phyloP scores from a whole-genome alignment of 495 filamentous ascomycete genomes.

The Parathielavia appendiculata region DNA sequence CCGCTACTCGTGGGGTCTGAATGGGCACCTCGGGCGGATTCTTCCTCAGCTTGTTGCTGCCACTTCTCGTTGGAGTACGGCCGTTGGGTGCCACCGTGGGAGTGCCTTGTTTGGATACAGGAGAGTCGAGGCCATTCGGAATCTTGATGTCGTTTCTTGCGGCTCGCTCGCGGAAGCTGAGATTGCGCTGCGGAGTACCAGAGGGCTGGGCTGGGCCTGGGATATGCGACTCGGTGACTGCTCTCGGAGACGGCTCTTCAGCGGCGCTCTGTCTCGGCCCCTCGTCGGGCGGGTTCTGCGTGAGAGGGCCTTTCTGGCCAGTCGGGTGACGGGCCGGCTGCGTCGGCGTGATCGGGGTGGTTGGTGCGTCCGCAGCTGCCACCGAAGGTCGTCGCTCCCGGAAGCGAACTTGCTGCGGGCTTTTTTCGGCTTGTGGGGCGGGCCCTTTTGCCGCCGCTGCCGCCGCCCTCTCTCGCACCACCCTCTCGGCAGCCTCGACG shows the following conservation, averaged over 20 bases:
- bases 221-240: conserved; percentile 30
- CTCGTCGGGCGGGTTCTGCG: conserved; percentile 37
- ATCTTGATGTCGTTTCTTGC: conserved; percentile 35
- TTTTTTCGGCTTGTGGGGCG: conserved; percentile 17
- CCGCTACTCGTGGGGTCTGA: neutral
- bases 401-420: conserved; percentile 26
- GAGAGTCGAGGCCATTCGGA: conserved; percentile 26
- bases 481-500: conserved; percentile 67
- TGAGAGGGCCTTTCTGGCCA: conserved; percentile 29
- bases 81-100: conserved; percentile 27
- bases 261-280: conserved; percentile 25
- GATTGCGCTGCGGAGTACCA: conserved; percentile 41
- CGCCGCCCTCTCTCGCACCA: conserved; percentile 45
- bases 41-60: conserved; percentile 47
- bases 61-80: conserved; percentile 33
- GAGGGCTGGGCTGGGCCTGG: conserved; percentile 22
- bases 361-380: conserved; percentile 14
- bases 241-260: conserved; percentile 26
- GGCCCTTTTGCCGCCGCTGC: conserved; percentile 14
- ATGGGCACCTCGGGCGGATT: conserved; percentile 29
- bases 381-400: conserved; percentile 18
- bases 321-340: conserved; percentile 13
- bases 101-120: conserved; percentile 19
- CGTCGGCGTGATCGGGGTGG: conserved; percentile 20
- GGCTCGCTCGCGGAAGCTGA: conserved; percentile 48